These are phyloP conservation scores for Colletotrichum magnum DNA, from an alignment of 2,329 filamentous ascomycete species.

Conservation along the genomic window DNA sequence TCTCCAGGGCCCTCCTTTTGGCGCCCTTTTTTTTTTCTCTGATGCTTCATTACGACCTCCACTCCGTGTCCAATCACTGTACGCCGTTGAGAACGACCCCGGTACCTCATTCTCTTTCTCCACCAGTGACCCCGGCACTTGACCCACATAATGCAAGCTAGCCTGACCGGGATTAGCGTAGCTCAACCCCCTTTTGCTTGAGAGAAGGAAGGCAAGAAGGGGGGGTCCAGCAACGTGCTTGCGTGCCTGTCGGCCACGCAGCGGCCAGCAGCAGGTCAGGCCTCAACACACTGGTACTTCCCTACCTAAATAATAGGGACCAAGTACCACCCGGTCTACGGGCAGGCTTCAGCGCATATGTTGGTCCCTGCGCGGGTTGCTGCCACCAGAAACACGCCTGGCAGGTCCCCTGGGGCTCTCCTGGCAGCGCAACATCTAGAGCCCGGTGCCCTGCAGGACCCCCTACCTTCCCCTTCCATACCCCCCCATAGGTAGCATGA, in stretches of 20 bases:
- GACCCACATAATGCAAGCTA: conserved; percentile 27
- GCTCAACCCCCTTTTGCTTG: conserved; percentile 37
- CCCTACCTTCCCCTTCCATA: no score
- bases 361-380: conserved; percentile 1
- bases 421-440: not conserved
- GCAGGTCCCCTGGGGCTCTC: not conserved
- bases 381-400: not conserved
- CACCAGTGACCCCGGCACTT: conserved; percentile 20
- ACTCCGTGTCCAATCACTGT: conserved; percentile 8
- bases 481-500: no score
- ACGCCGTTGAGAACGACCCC: conserved; percentile 6
- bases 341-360: conserved; percentile 3
- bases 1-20: conserved; percentile 40
- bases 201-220: not conserved
- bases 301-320: not conserved
- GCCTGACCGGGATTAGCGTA: conserved; percentile 18
- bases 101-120: conserved; percentile 37
- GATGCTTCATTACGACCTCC: conserved; percentile 39
- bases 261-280: conserved; percentile 21
- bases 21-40: conserved; percentile 32
- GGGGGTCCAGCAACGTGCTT: conserved; percentile 31
- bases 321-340: not conserved
- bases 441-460: not conserved
- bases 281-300: conserved; percentile 2
- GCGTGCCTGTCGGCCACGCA: conserved; percentile 9